Conservation (phyloP, 31 red algal species). For the Odonthalia washingtoniensis region DNA sequence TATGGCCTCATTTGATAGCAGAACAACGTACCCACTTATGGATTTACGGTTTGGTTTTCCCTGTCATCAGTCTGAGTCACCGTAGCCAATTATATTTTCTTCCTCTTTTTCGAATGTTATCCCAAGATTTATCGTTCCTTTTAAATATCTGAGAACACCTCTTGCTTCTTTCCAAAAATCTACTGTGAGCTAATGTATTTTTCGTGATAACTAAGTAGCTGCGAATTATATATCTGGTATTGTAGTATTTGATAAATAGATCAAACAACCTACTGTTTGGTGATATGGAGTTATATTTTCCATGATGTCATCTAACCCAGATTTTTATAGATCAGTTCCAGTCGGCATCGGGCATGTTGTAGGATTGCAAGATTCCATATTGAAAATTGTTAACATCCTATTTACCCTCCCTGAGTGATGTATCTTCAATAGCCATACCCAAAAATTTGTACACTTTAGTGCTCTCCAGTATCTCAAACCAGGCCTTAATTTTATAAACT, state of each 20-base stretch:
- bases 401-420: background rate
- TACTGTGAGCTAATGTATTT: background rate
- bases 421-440: background rate
- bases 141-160: slow-evolving; percentile 11
- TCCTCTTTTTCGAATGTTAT: slow-evolving; percentile 9
- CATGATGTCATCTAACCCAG: background rate
- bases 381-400: too few relatives aligned
- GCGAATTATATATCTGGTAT: slow-evolving; percentile 47
- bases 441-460: background rate
- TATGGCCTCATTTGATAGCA: background rate
- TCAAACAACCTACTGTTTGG: slow-evolving; percentile 13
- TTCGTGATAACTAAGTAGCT: background rate
- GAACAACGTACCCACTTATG: too few relatives aligned
- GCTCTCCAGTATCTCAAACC: background rate
- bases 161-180: slow-evolving; percentile 34
- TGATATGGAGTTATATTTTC: background rate
- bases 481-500: background rate
- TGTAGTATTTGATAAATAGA: slow-evolving; percentile 41
- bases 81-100: slow-evolving; percentile 31
- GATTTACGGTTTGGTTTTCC: background rate
- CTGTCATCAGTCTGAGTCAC: slow-evolving; percentile 26
- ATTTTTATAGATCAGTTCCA: background rate
- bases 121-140: background rate
- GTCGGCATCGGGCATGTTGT: background rate
- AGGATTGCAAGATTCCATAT: background rate